Conservation (phyloP, 106 monocot genomes). For the Gastrodia elata region DNA sequence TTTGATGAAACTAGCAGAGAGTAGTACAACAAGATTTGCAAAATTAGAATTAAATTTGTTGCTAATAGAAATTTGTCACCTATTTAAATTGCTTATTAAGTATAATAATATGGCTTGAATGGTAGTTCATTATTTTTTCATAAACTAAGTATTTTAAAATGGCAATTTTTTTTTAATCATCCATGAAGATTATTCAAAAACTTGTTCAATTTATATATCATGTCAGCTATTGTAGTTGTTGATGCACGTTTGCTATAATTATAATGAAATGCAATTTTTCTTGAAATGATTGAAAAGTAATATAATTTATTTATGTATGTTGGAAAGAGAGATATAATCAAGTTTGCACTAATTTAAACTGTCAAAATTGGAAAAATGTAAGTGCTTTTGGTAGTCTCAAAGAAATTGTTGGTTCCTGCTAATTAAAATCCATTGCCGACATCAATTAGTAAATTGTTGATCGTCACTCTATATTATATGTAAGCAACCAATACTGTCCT, state of each 20-base stretch:
- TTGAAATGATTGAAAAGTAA: background rate
- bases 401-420: background rate
- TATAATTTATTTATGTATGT: background rate
- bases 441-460: conserved; percentile 2
- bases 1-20: background rate
- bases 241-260: background rate
- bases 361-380: background rate
- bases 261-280: background rate
- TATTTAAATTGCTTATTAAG: no score
- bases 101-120: no score
- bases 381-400: background rate
- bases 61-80: no score
- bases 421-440: background rate
- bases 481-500: background rate
- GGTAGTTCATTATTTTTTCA: no score
- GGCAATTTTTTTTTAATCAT: no score
- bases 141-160: no score
- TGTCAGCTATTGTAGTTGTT: background rate
- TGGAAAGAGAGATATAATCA: background rate
- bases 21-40: background rate
- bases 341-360: background rate
- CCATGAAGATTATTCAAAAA: no score
- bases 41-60: no score
- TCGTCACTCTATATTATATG: background rate
- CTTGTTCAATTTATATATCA: no score